These are phyloP conservation scores for Leccinum pachyderme DNA, from an alignment of 1,284 basidiomycete species.

Conservation along the genomic window DNA sequence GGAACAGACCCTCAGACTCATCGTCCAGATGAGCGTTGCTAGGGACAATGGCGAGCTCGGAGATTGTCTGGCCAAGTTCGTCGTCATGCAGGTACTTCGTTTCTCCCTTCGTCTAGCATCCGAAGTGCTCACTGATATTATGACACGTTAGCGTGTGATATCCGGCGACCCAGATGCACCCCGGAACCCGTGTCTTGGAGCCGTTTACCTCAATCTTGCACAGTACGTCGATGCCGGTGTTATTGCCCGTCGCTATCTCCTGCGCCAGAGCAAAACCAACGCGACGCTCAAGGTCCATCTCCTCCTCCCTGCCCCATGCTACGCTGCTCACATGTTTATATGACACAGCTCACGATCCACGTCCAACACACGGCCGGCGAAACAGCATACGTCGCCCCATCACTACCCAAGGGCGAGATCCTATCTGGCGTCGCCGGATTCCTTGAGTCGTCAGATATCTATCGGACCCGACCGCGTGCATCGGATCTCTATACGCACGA, in stretches of 20 bases:
- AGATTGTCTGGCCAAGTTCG: constrained; percentile 61
- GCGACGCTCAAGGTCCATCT: constrained; percentile 63
- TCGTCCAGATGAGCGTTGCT: constrained; percentile 63
- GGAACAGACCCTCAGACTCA: constrained; percentile 53
- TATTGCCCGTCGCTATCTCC: constrained; percentile 67
- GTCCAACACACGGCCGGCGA: constrained; percentile 60
- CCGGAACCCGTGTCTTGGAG: constrained; percentile 60
- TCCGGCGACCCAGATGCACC: constrained; percentile 52
- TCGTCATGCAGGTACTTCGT: constrained; percentile 55
- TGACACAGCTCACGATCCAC: constrained; percentile 55
- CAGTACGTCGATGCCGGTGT: constrained; percentile 67
- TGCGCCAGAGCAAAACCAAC: constrained; percentile 76
- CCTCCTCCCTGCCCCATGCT: background rate
- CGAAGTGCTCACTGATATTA: background rate
- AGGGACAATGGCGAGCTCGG: constrained; percentile 45
- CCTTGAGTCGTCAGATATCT: constrained; percentile 51
- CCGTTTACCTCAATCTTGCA: constrained; percentile 68
- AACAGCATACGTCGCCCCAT: constrained; percentile 59
- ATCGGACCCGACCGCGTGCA: constrained; percentile 49
- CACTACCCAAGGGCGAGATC: constrained; percentile 68
- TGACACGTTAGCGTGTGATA: constrained; percentile 40
- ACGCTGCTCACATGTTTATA: background rate
- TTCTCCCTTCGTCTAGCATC: background rate
- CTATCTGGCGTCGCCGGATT: constrained; percentile 63
- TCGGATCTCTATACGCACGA: constrained; percentile 44